Base-by-base conservation (phyloP, 2,329 filamentous ascomycete species). In the Hypoxylon sp. region DNA sequence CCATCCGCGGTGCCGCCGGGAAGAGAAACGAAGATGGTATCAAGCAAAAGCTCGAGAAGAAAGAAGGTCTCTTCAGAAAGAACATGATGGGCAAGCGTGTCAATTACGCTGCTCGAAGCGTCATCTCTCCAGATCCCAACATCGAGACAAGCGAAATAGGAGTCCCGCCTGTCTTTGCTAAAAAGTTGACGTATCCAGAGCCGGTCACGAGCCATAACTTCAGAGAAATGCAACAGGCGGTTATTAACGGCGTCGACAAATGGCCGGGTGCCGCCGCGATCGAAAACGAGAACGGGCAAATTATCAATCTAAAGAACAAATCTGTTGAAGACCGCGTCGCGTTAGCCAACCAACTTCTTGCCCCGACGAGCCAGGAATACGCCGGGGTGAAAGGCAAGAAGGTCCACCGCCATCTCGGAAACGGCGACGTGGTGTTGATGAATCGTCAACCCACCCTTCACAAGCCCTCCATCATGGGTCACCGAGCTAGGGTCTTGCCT, bases 21-120 rank as follows among this genome's bases (percentile, higher is more conserved):
- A 90, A 91, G 75, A 87, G 90, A 61, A 91, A 93, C 58, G 93
- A 97, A 68, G 94, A 97, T 70, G 96, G 97, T 73, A 97, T 99
- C 82, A 99, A 99, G 82, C 96, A 99, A 78, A 92, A 94, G 77
- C 86, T 99, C 28, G 96, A 99, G 82, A 99, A 99, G 85, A 99
- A 99, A 82, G 97, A 99, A 77, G 96, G 96, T 71, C 86, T 99
- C 30, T 99, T 99, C 85, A 88, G 96, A 75, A 98, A 97, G 84
- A 98, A 99, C 81, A 98, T 99, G 96, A 99, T 99, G 96, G 96
- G 96, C 67, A 99, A 99, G 85, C 94, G 96, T 84, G 96, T 99
- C 82, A 98, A 99, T 80, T 98, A 96, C 79, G 96, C 96, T 53
- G 96, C 96, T 38, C 91, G 96, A 79, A 97, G 93, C 86, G 96